Base-by-base conservation (phyloP, 2,329 filamentous ascomycete genomes). In the Lithohypha guttulata region DNA sequence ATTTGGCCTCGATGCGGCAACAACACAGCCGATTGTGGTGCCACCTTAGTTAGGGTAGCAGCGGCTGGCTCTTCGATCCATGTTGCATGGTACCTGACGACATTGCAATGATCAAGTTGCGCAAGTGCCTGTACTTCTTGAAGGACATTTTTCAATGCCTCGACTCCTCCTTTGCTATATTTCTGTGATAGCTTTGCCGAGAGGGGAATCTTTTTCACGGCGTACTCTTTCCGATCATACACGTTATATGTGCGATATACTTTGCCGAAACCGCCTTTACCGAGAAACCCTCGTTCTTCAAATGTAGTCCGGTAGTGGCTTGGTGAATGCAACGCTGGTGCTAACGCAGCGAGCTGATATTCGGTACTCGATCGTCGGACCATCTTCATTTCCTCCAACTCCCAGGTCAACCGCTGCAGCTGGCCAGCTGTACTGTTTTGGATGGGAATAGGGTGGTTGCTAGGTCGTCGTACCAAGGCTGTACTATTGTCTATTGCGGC, bases 141-240 rank as follows among this genome's bases (percentile, higher is more conserved):
- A 39, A 79, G 61, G 21, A 79, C 64, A 34, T 59, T 63, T 49
- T 76, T 71, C 28, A 78, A 56, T 43, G 73, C 72, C 37, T 65
- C 59, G 21, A 69, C 59, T 1, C 69, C 70, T 15, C 65, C 62
- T 37, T 66, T 59, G 32, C 69, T 62, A n/a, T 77, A 63, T 45
- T 64, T 65, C 23, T 65, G 63, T 7, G 76, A 59, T 17, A 70
- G 62, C 30, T 64, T 60, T 26, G 67, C 59, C 34, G 69, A 72
- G 5, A 81, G 59, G 0, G 69, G 65, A 6, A 82, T 76, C 44
- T 77, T 75, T 53, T 82, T 82, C 34, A 82, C 65, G 0, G 78
- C 78, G 50, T 81, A 82, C 25, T 69, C 60, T 30, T 70, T 67
- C 5, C 70, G 68, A 51, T 82, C 78, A 4, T 81, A 66, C 35